Percentiles rank a stretch among this genome's conserved stretches.
phyloP scores from a whole-genome alignment of 495 filamentous ascomycete species.

The Aspergillus steynii region DNA sequence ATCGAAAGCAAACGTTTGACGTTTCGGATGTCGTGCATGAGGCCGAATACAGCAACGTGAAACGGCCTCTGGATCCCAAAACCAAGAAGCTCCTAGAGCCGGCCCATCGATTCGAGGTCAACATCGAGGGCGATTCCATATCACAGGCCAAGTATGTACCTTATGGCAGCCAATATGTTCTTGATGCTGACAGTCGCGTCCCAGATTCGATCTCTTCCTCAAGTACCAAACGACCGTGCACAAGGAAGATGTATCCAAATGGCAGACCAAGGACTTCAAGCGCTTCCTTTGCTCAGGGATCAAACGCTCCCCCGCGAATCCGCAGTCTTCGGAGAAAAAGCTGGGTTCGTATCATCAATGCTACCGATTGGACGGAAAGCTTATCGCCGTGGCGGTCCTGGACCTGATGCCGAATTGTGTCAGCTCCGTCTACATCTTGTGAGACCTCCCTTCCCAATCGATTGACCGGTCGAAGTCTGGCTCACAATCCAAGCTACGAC shows the following conservation, averaged over 20 bases:
- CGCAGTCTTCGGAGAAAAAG: constrained; percentile 53
- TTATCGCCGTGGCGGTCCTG: constrained; percentile 86
- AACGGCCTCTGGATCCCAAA: constrained; percentile 50
- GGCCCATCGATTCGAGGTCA: constrained; percentile 75
- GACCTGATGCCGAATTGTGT: constrained; percentile 85
- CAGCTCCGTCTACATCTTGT: constrained; percentile 93
- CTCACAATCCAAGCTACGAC: constrained; percentile 57
- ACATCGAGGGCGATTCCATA: constrained; percentile 74
- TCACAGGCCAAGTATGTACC: constrained; percentile 79
- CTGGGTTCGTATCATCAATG: constrained; percentile 94
- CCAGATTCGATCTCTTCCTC: constrained; percentile 66
- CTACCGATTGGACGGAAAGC: constrained; percentile 84
- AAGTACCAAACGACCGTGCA: constrained; percentile 87
- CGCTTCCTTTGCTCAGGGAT: constrained; percentile 90
- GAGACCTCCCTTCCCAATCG: constrained; percentile 9
- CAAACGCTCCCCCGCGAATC: constrained; percentile 44
- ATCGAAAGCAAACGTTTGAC: constrained; percentile 73
- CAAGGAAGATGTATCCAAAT: constrained; percentile 65
- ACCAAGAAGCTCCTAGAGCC: constrained; percentile 65
- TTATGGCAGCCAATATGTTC: not conserved
- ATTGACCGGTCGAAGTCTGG: not conserved
- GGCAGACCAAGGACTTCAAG: constrained; percentile 68
- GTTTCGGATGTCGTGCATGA: constrained; percentile 73
- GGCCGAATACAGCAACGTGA: constrained; percentile 57
- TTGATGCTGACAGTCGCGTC: constrained; percentile 2